Percentiles rank a stretch among this genome's conserved stretches.
Conservation (phyloP, 352 stramenopile genomes). For the Elongisporangium senticosum region DNA sequence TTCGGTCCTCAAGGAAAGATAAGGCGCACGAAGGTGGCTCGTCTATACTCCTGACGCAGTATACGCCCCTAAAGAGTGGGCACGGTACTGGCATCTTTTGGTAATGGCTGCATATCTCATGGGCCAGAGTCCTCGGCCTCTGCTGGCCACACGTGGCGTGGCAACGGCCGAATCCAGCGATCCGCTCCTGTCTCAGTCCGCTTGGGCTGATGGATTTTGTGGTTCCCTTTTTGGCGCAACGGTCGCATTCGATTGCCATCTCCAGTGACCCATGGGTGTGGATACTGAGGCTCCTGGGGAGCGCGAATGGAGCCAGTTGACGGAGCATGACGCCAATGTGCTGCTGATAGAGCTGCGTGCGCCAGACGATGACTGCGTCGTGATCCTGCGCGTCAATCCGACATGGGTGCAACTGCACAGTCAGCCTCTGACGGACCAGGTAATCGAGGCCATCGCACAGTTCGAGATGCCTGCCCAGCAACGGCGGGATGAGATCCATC, state of each 20-base stretch:
- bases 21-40: neutral
- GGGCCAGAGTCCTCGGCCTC: neutral
- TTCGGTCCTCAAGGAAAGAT: neutral
- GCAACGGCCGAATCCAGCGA: neutral
- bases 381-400: neutral
- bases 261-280: neutral
- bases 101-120: neutral
- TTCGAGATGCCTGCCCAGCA: neutral
- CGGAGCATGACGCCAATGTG: neutral
- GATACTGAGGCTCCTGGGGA: neutral
- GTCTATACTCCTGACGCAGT: neutral
- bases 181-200: neutral
- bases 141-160: neutral
- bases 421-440: neutral
- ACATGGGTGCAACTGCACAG: neutral
- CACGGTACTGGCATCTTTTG: neutral
- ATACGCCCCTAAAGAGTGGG: neutral
- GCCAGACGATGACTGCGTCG: neutral
- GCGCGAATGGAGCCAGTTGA: neutral
- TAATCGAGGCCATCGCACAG: neutral
- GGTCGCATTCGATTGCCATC: neutral
- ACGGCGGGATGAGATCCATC: neutral
- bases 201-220: neutral
- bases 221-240: neutral
- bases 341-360: neutral